Percentiles rank a stretch among this genome's conserved stretches.
phyloP scores from a whole-genome alignment of 129 eudicot species.

The Deinandra increscens region DNA sequence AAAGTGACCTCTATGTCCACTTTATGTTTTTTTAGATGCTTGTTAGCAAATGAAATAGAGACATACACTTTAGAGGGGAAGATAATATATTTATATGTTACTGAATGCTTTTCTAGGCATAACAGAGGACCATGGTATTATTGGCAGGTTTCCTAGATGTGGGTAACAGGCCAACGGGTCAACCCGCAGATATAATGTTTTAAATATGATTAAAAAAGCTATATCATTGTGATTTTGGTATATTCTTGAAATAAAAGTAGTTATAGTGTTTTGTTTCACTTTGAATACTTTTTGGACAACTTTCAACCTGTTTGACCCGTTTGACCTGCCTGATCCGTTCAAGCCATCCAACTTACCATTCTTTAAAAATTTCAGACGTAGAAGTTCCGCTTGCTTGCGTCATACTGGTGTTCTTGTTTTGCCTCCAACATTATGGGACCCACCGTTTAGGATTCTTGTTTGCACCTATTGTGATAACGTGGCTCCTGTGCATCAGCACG shows the following conservation, averaged over 20 bases:
- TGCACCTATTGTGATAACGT: constrained; percentile 68
- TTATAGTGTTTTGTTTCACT: background rate
- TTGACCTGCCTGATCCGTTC: background rate
- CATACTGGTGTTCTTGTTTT: constrained; percentile 68
- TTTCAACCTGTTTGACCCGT: background rate
- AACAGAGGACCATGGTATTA: background rate
- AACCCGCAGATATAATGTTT: no score
- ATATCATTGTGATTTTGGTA: no score
- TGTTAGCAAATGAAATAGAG: constrained; percentile 1
- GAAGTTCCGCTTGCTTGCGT: constrained; percentile 77
- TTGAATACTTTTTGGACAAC: background rate
- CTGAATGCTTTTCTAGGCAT: constrained; percentile 1
- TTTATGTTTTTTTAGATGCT: constrained; percentile 15
- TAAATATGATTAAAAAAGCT: no score
- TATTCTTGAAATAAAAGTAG: background rate
- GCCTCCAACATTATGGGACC: constrained; percentile 85
- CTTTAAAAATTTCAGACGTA: constrained; percentile 51
- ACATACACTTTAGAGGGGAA: constrained; percentile 5
- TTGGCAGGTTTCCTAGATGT: background rate
- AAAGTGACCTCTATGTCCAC: constrained; percentile 10
- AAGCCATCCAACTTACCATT: no score
- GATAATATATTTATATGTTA: constrained; percentile 9
- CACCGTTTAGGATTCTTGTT: constrained; percentile 77
- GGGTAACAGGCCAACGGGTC: background rate
- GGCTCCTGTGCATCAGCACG: constrained; percentile 83